Percentiles rank a stretch among this genome's conserved stretches.
Conservation (phyloP, 176 grass and related monocot species). For the Melocanna baccifera region DNA sequence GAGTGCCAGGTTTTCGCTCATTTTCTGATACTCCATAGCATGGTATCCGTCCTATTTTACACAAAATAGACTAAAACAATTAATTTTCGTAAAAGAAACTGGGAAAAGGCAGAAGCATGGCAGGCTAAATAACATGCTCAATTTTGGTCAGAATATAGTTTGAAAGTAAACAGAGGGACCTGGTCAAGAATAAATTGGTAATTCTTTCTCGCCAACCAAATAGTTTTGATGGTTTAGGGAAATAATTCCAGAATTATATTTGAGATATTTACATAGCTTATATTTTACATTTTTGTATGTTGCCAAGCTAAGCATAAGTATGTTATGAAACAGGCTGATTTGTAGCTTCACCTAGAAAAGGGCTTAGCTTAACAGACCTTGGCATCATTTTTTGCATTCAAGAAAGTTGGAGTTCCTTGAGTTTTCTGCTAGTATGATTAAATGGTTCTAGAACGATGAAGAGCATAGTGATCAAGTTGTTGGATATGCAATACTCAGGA, state of each 20-base stretch:
- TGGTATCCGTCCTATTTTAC: constrained; percentile 40
- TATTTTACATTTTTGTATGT: neutral
- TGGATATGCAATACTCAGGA: neutral
- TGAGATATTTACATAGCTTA: neutral
- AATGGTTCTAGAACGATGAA: constrained; percentile 4
- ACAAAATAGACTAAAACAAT: neutral
- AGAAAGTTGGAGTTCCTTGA: neutral
- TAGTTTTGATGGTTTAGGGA: neutral
- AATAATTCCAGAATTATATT: neutral
- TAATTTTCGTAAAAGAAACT: neutral
- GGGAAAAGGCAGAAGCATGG: neutral
- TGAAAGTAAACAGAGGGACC: neutral
- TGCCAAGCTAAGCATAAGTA: neutral
- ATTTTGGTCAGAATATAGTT: neutral
- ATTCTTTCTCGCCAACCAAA: neutral
- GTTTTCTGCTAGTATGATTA: neutral
- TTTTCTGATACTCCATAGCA: constrained; percentile 20
- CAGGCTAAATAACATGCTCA: neutral
- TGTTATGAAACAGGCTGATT: neutral
- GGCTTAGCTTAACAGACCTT: neutral
- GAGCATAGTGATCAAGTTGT: neutral
- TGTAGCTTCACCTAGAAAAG: neutral
- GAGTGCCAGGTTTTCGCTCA: constrained; percentile 18
- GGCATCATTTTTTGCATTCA: neutral
- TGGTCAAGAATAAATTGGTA: neutral